These are phyloP conservation scores for Aegilops sharonensis DNA, from an alignment of 176 grass and related monocot species.

Conservation along the genomic window DNA sequence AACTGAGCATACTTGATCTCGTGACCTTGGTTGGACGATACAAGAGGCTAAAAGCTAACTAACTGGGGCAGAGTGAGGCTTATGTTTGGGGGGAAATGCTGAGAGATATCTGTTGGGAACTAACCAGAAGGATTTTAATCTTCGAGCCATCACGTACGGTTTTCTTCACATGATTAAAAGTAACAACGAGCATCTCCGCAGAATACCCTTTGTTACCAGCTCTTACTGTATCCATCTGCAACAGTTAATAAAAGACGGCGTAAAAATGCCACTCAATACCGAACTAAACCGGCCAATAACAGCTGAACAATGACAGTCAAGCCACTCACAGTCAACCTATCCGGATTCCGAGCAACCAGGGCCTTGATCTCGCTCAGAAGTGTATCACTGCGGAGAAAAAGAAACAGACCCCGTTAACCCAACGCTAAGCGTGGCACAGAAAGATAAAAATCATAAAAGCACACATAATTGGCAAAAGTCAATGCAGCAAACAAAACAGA, in stretches of 20 bases:
- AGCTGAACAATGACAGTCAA: background rate
- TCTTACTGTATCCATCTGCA: slow-evolving; percentile 76
- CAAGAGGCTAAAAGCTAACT: too few species aligned
- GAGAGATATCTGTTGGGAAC: slow-evolving; percentile 28
- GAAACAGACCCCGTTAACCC: background rate
- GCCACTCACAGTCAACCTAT: slow-evolving; percentile 66
- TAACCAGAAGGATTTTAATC: slow-evolving; percentile 83
- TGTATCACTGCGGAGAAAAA: slow-evolving; percentile 50
- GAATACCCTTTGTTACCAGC: slow-evolving; percentile 70
- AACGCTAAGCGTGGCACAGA: background rate
- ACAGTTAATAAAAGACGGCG: background rate
- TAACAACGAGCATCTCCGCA: slow-evolving; percentile 71
- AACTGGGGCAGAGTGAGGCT: background rate
- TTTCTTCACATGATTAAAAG: slow-evolving; percentile 65
- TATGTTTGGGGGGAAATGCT: background rate
- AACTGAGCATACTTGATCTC: background rate
- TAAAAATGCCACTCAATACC: background rate
- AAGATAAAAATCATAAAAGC: background rate
- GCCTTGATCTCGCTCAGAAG: slow-evolving; percentile 64
- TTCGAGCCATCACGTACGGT: slow-evolving; percentile 42
- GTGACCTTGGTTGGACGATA: background rate
- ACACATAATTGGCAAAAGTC: background rate
- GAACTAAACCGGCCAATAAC: background rate
- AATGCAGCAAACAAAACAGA: background rate
- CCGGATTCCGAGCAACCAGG: slow-evolving; percentile 63